Evolutionary conservation across 2,329 filamentous ascomycete genomes (phyloP).

Genomic region (Claviceps citrina): DNA sequence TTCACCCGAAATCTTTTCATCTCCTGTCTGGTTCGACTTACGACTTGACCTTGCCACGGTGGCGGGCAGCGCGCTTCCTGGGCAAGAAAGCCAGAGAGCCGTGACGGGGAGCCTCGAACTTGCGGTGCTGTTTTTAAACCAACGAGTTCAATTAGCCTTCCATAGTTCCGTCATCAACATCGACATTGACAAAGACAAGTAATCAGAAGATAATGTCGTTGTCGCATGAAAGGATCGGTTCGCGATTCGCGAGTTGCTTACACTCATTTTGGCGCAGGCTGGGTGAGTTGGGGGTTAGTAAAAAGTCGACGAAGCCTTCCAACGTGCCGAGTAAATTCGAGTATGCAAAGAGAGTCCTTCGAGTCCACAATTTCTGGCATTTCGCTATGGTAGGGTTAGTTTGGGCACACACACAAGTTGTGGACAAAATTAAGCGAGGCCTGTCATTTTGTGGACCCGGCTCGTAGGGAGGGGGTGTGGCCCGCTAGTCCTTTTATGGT

Average conservation of each 20-base stretch:
- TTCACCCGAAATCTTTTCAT: no score
- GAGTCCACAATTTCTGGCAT: background rate
- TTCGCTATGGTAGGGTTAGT: conserved; percentile 1
- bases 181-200: background rate
- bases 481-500: conserved; percentile 6
- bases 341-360: conserved; percentile 3
- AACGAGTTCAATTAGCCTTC: conserved; percentile 7
- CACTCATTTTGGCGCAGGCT: conserved; percentile 11
- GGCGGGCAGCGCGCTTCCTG: conserved; percentile 82
- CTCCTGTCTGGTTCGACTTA: no score
- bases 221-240: background rate
- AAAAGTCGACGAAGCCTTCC: conserved; percentile 20
- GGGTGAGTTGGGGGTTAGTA: background rate
- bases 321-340: conserved; percentile 14
- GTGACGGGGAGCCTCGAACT: conserved; percentile 79
- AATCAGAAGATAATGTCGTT: background rate
- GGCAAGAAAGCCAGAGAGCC: conserved; percentile 81
- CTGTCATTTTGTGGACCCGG: conserved; percentile 7
- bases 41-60: conserved; percentile 98
- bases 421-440: conserved; percentile 25
- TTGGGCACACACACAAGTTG: conserved; percentile 15
- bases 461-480: conserved; percentile 11
- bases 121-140: conserved; percentile 30
- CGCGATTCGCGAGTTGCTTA: conserved; percentile 14
- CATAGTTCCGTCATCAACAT: background rate